Base-by-base conservation (phyloP, 176 grass and related monocot genomes). In the Avena sativa region DNA sequence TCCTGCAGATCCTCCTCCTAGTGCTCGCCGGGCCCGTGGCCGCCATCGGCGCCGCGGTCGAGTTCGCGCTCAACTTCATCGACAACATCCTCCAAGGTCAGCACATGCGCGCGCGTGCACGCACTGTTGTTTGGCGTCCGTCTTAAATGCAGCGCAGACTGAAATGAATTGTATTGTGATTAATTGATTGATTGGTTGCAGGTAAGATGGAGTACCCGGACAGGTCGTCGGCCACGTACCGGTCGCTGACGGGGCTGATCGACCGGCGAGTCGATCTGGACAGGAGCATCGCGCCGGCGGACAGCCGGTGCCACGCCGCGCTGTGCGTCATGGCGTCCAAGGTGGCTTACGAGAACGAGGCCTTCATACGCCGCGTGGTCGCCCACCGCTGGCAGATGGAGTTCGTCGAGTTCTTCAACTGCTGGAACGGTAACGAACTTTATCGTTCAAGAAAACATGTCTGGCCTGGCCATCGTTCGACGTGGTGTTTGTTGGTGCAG, bases 251-350 rank as follows among this genome's bases (percentile, higher is more conserved):
- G 17, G 87, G 49, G 61, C 74, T 91, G 16, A 79, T 94, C 34
- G 92, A 94, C 78, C 79, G 63, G 30, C 50, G 92, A 28, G 48
- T 85, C 1, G 84, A 94, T 15, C 55, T 94, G 30, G 81, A 89
- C 71, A 62, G 49, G 63, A 85, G 70, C 64, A 80, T 91, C 82
- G 15, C 61, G 43, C 68, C 87, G 74, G 30, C 16, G 56, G 89
- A 91, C 58, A 26, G 40, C 53, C 87, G 88, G 77, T 82, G 83
- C 81, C 71, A 87, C 43, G 87, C 92, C 50, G 71, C 81, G 65
- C 87, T 94, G 10, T 89, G 87, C 63, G 87, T 91, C 15, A 89
- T 94, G 89, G 92, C 92, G 17, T 86, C 92, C 81, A 94, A 91
- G 67, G 36, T 94, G 34, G 89, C 92, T 2, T 94, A 94, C 80